phyloP scores from a whole-genome alignment of 2,329 filamentous ascomycete genomes.

The Aspergillus brunneoviolaceus region DNA sequence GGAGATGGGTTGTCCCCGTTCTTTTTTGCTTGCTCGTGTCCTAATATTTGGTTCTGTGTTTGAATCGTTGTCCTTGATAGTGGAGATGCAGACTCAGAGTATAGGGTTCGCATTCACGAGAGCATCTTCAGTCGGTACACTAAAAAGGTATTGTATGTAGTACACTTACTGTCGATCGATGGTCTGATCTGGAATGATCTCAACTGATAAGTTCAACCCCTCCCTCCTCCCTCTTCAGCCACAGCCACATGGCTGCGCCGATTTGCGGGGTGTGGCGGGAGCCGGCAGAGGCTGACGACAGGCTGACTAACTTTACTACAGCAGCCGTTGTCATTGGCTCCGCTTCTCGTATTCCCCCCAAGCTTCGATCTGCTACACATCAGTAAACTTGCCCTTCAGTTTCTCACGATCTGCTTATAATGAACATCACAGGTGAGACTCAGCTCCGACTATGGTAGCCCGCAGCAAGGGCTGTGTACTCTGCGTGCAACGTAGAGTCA shows the following conservation, averaged over 20 bases:
- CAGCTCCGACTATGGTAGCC: constrained; percentile 21
- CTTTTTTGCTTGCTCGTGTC: not conserved
- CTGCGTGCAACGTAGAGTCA: constrained; percentile 31
- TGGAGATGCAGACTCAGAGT: not conserved
- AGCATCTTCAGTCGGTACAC: not conserved
- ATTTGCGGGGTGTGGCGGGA: not conserved
- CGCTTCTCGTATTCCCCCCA: not conserved
- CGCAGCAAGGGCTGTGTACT: constrained; percentile 28
- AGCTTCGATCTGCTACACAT: not conserved
- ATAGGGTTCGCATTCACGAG: not conserved
- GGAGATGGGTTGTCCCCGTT: not conserved
- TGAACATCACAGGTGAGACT: not conserved
- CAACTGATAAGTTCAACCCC: not conserved
- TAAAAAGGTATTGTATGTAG: not conserved
- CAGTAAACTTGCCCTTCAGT: not conserved
- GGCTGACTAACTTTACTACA: not conserved
- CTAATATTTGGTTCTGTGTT: not conserved
- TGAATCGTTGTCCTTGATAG: not conserved
- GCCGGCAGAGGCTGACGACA: no score
- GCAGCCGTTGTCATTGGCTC: not conserved
- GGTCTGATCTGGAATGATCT: not conserved
- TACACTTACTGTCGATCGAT: not conserved
- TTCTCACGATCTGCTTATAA: not conserved
- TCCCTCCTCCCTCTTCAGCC: constrained; percentile 1
- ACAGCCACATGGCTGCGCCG: not conserved